Conservation (phyloP, 495 filamentous ascomycete genomes). For the Thermochaetoides thermophila region DNA sequence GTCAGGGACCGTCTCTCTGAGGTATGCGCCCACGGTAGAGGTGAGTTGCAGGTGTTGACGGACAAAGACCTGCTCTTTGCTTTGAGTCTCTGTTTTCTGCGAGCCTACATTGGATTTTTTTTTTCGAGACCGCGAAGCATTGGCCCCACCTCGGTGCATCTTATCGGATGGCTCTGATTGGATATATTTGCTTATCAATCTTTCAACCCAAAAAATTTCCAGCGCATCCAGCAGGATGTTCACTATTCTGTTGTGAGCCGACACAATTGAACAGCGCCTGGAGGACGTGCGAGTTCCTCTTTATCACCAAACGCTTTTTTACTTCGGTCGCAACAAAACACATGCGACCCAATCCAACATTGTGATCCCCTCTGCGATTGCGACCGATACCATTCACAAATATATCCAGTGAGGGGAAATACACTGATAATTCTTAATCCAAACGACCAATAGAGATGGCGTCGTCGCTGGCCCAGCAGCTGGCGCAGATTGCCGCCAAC, state of each 20-base stretch:
- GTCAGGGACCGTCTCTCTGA: too few relatives aligned
- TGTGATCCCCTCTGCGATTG: background rate
- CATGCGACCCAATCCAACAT: background rate
- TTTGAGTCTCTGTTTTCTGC: background rate
- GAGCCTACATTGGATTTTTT: constrained; percentile 8
- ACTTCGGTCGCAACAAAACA: too few relatives aligned
- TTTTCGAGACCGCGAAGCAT: constrained; percentile 5
- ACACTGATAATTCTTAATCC: background rate
- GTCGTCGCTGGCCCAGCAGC: constrained; percentile 62
- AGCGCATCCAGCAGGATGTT: too few relatives aligned
- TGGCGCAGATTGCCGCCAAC: constrained; percentile 64
- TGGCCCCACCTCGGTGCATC: constrained; percentile 4
- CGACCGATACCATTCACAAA: background rate
- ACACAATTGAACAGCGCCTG: too few relatives aligned
- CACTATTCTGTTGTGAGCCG: too few relatives aligned
- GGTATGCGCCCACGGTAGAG: too few relatives aligned
- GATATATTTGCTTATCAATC: constrained; percentile 11
- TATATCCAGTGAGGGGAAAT: background rate
- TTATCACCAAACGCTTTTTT: too few relatives aligned
- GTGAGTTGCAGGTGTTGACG: too few relatives aligned
- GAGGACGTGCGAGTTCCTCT: too few relatives aligned
- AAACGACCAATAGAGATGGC: constrained; percentile 39
- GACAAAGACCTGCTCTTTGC: constrained; percentile 1
- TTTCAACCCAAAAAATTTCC: constrained; percentile 12
- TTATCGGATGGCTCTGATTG: constrained; percentile 9